phyloP scores from a whole-genome alignment of 768 basidiomycete genomes.

The Lactarius trivialis region DNA sequence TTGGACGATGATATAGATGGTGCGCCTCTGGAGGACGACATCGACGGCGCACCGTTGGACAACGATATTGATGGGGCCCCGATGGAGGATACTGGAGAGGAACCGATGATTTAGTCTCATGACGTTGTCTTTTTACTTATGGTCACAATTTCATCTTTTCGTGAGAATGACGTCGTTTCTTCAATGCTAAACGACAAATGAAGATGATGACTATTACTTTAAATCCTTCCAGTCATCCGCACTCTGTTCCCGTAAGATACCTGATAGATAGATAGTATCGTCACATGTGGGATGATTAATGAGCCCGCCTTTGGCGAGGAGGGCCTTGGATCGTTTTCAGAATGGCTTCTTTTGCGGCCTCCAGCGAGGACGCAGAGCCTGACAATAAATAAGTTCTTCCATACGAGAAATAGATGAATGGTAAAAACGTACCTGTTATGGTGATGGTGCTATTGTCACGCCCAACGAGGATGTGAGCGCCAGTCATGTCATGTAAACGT shows the following conservation, averaged over 20 bases:
- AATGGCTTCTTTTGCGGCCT: conserved; percentile 73
- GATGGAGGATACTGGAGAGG: conserved; percentile 34
- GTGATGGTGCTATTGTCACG: conserved; percentile 83
- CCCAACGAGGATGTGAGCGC: conserved; percentile 87
- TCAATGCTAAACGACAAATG: conserved; percentile 2
- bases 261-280: neutral
- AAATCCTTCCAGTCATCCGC: neutral
- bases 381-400: conserved; percentile 19
- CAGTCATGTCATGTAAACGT: conserved; percentile 81
- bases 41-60: conserved; percentile 19
- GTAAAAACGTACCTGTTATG: conserved; percentile 56
- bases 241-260: conserved; percentile 3
- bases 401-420: neutral
- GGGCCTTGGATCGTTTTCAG: conserved; percentile 40
- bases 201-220: neutral
- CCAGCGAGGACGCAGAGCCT: conserved; percentile 66
- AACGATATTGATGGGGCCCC: conserved; percentile 31
- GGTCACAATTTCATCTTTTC: neutral
- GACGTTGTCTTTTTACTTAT: neutral
- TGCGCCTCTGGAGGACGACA: conserved; percentile 23
- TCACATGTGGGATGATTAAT: neutral
- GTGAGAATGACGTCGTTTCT: neutral
- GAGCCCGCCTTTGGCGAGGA: conserved; percentile 18
- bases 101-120: conserved; percentile 24
- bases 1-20: conserved; percentile 31